Conservation (phyloP, 2,329 filamentous ascomycete genomes). For the Sordariomycetes sp. region DNA sequence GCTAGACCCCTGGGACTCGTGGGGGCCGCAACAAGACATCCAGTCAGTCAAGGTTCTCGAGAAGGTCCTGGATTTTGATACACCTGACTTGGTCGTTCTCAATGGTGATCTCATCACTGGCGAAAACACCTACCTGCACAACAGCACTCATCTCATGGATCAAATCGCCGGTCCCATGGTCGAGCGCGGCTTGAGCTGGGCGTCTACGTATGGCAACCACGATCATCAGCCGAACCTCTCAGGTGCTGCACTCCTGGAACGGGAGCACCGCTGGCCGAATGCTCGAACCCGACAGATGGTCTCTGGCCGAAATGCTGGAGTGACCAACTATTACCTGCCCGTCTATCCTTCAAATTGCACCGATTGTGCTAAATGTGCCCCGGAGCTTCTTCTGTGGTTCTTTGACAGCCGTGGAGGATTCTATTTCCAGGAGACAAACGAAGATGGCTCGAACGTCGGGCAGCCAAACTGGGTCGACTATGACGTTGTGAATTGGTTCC, state of each 20-base stretch:
- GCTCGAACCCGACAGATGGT: constrained; percentile 32
- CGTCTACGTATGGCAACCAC: constrained; percentile 64
- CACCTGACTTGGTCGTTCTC: constrained; percentile 52
- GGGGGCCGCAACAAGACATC: constrained; percentile 42
- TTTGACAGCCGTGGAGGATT: constrained; percentile 58
- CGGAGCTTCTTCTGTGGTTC: constrained; percentile 55
- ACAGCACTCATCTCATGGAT: constrained; percentile 48
- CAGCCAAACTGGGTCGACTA: constrained; percentile 36
- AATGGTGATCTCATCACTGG: constrained; percentile 67
- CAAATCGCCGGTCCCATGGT: constrained; percentile 50
- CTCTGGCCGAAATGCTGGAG: constrained; percentile 19
- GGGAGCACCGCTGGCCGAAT: constrained; percentile 28
- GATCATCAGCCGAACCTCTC: constrained; percentile 53
- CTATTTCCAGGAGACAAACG: constrained; percentile 30
- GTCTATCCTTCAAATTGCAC: constrained; percentile 28
- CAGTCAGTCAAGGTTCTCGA: constrained; percentile 48
- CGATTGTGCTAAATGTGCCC: constrained; percentile 17
- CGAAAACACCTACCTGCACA: constrained; percentile 47
- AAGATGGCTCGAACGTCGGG: constrained; percentile 16
- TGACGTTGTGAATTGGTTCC: constrained; percentile 36
- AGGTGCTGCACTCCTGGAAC: constrained; percentile 29
- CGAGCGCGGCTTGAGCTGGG: constrained; percentile 47
- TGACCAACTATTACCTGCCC: constrained; percentile 38
- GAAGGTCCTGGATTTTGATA: constrained; percentile 46
- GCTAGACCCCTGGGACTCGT: constrained; percentile 32